Evolutionary conservation across 768 basidiomycete species (phyloP), one percentile per base, ranked within the genome.

Genomic region (Auriscalpium orientale): DNA sequence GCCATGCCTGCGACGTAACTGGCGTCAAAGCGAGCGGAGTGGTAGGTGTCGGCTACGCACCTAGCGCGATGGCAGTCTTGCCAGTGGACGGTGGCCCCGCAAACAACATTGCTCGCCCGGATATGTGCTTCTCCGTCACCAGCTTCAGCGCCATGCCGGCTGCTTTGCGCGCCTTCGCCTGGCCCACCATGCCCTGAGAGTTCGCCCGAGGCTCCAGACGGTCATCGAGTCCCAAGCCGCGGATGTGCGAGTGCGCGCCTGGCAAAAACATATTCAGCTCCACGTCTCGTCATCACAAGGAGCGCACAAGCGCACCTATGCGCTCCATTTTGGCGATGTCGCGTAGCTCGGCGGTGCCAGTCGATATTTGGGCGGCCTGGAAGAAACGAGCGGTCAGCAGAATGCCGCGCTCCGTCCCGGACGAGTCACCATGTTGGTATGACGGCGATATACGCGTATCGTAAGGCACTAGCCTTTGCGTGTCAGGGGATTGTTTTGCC

Each of bases 91-190:
- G 95, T 7, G 97, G 97, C 0, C 97, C 97, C 16, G 97, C 97
- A 71, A 99, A 97, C 54, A 99, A 76, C 72, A 99, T 95, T 7
- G 95, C 92, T 46, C 95, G 82, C 28, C 97, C 97, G 0, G 97
- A 94, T 65, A 98, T 98, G 56, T 87, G 79, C 16, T 93, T 93
- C 65, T 97, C 92, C 70, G 97, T 91, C 7, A 98, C 94, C 95
- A 99, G 95, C 73, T 89, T 95, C 65, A 98, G 80, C 58, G 98
- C 93, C 79, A 98, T 89, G 2, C 97, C 97, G 0, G 95, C 97
- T 0, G 97, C 95, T 70, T 97, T 97, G 46, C 97, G 84, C 20
- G 97, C 97, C 67, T 94, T 93, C 3, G 78, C 89, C 68, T 99
- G 97, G 0, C 97, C 97, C 22, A 99, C 95, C 85, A 99, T 97